phyloP scores from a whole-genome alignment of 257 asterid genomes.

The Nicotiana paniculata region DNA sequence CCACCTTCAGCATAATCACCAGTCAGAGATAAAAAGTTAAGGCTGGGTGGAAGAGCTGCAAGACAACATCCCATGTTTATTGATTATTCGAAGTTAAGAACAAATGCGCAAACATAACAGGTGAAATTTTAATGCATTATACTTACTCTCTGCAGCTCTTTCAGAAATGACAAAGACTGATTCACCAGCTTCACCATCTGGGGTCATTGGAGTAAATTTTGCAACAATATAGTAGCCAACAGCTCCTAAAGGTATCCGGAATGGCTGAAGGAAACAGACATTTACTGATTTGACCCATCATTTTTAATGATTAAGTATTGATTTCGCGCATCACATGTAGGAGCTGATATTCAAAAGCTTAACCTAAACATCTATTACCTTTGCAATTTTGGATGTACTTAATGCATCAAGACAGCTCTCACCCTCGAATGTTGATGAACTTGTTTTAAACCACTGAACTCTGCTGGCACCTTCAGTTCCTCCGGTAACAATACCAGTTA shows the following conservation, averaged over 20 bases:
- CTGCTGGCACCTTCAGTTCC: slow-evolving; percentile 98
- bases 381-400: slow-evolving; percentile 86
- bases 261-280: slow-evolving; percentile 49
- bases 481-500: slow-evolving; percentile 86
- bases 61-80: slow-evolving; percentile 17
- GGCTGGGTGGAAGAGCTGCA: slow-evolving; percentile 95
- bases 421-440: slow-evolving; percentile 53
- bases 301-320: neutral
- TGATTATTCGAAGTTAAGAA: slow-evolving; percentile 5
- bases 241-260: slow-evolving; percentile 92
- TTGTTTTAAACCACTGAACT: slow-evolving; percentile 96
- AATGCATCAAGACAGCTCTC: slow-evolving; percentile 77
- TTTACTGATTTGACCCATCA: slow-evolving; percentile 4
- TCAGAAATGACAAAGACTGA: slow-evolving; percentile 79
- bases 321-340: slow-evolving; percentile 4
- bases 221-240: slow-evolving; percentile 77
- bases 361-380: slow-evolving; percentile 35
- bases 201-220: slow-evolving; percentile 94
- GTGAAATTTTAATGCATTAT: slow-evolving; percentile 2
- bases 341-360: slow-evolving; percentile 8
- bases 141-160: slow-evolving; percentile 69
- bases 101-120: neutral
- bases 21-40: slow-evolving; percentile 81
- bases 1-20: slow-evolving; percentile 88
- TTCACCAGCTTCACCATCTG: slow-evolving; percentile 97